Base-by-base conservation (phyloP, 805 yeast genomes). In the Yamadazyma sp. region DNA sequence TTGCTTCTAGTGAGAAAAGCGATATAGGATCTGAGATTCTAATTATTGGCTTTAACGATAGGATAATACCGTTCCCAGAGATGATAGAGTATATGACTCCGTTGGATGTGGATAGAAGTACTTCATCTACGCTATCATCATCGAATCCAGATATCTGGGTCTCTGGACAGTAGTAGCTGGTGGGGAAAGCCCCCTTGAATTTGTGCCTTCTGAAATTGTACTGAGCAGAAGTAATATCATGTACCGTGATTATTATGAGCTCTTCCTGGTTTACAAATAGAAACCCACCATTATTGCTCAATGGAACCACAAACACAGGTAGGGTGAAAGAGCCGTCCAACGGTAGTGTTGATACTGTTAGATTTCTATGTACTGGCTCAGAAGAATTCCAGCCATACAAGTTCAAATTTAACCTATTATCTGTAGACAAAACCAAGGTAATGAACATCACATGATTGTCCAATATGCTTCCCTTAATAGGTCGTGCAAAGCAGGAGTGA, bases 191-290 rank as follows among this genome's bases (percentile, higher is more conserved):
- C 3, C 64, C 52, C 44, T 28, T 54, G 37, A 29, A 55, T 9
- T 23, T 41, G 32, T 4, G 14, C 13, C 41, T 40, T 37, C 45
- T 38, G 39, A 73, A 71, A 18, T 60, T 50, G 36, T 64, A 62
- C 33, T 70, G 71, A 0, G 75, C 80, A 4, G 78, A 71, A 14
- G 71, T 50, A 2, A 76, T 67, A 33, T 73, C 70, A 41, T 71
- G 73, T 3, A 69, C 51, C 4, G 68, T 60, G 2, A 73, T 56
- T 0, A 71, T 40, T 4, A 60, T 48, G 3, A 75, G 35, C 19
- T 54, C 56, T 2, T 56, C 46, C 13, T 61, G 59, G 36, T 55
- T 50, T 5, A 73, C 63, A 40, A 70, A 62, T 14, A 75, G 49
- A 21, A 73, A 69, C 8, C 65, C 55, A 15, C 54, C 54, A 43